Percentiles rank a stretch among this genome's conserved stretches.
Conservation (phyloP, 495 filamentous ascomycete species). For the Gamarada debralockiae region DNA sequence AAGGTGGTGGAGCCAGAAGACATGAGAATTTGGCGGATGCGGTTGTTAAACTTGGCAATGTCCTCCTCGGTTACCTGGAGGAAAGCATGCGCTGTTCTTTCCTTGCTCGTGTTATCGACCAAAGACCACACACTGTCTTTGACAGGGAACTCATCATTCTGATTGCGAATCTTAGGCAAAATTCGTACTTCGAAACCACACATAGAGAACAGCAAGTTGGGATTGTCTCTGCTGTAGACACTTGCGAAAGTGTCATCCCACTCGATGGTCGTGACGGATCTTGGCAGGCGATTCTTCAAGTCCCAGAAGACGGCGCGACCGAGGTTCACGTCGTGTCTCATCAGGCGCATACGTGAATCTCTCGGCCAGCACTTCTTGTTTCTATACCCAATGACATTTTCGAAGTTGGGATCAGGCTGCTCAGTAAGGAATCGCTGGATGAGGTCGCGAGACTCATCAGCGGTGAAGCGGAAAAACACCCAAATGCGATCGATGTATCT, state of each 20-base stretch:
- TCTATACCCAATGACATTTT: constrained; percentile 97
- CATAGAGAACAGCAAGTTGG: constrained; percentile 97
- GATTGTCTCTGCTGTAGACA: constrained; percentile 98
- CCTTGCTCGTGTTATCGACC: constrained; percentile 93
- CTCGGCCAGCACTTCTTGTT: constrained; percentile 99
- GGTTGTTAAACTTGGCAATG: constrained; percentile 98
- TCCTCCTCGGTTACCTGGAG: constrained; percentile 98
- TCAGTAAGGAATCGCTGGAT: constrained; percentile 98
- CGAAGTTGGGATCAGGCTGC: constrained; percentile 98
- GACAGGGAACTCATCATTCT: constrained; percentile 92
- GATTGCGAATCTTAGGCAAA: constrained; percentile 90
- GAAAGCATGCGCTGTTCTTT: constrained; percentile 97
- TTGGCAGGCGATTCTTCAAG: constrained; percentile 91
- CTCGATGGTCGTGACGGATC: constrained; percentile 94
- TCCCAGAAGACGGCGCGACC: constrained; percentile 99
- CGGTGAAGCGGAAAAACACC: constrained; percentile 92
- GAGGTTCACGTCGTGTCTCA: constrained; percentile 99
- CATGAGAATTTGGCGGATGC: constrained; percentile 98
- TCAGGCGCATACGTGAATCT: constrained; percentile 94
- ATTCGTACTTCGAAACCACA: constrained; percentile 97
- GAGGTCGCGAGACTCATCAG: constrained; percentile 91
- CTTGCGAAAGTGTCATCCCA: constrained; percentile 99
- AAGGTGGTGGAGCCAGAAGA: constrained; percentile 98
- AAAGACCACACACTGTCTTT: constrained; percentile 99
- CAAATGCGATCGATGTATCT: constrained; percentile 98